Percentiles rank a stretch among this genome's conserved stretches.
Conservation (phyloP, 2,329 filamentous ascomycete genomes). For the Teratosphaeria zuluensis region DNA sequence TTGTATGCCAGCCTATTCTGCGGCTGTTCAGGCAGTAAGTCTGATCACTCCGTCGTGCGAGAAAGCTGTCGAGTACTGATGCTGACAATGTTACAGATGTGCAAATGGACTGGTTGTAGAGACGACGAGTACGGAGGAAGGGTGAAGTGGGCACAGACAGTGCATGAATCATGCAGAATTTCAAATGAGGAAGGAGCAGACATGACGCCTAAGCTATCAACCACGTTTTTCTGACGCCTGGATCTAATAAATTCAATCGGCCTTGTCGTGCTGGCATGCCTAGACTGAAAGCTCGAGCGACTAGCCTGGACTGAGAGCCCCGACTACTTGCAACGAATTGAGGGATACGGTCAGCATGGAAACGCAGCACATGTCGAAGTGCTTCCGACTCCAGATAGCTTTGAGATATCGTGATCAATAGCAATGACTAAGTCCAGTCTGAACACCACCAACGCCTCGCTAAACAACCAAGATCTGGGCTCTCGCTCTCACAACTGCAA, state of each 20-base stretch:
- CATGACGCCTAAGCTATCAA: not conserved
- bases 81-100: slow-evolving; percentile 29
- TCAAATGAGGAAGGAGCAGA: not conserved
- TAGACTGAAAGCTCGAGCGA: not conserved
- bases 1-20: slow-evolving; percentile 49
- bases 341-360: too few species aligned
- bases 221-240: not conserved
- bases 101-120: slow-evolving; percentile 49
- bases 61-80: not conserved
- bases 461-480: not conserved
- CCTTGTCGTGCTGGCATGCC: not conserved
- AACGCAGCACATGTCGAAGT: too few species aligned
- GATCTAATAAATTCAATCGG: too few species aligned
- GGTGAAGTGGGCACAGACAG: not conserved
- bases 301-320: too few species aligned
- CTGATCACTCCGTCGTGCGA: not conserved
- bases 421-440: not conserved
- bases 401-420: not conserved
- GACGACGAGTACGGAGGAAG: slow-evolving; percentile 47
- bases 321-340: too few species aligned
- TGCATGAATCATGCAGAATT: not conserved
- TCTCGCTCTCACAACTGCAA: slow-evolving; percentile 18
- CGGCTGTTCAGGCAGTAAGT: slow-evolving; percentile 48
- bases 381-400: not conserved
- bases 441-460: not conserved